phyloP scores from a whole-genome alignment of 805 yeast species.

The Monosporozyma aquatica region DNA sequence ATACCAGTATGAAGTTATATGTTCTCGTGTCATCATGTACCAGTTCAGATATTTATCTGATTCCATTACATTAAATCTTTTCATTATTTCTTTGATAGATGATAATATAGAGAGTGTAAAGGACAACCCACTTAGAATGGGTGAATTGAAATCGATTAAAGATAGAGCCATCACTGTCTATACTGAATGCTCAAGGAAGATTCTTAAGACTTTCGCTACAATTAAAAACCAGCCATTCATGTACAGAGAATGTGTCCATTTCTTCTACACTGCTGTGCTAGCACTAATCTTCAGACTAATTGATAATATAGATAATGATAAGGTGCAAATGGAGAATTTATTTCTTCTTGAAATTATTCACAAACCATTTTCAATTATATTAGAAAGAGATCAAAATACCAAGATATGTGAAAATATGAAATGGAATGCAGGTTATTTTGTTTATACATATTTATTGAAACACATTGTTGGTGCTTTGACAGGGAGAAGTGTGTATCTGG shows the following conservation, averaged over 20 bases:
- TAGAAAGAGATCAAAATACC: constrained; percentile 6
- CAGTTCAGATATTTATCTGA: constrained; percentile 10
- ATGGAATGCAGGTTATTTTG: constrained; percentile 20
- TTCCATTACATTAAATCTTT: constrained; percentile 7
- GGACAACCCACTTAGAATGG: neutral
- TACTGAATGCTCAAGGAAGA: constrained; percentile 9
- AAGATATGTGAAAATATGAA: constrained; percentile 17
- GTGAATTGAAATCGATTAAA: neutral
- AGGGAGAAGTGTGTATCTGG: constrained; percentile 2
- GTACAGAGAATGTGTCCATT: constrained; percentile 10
- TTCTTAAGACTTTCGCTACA: constrained; percentile 14
- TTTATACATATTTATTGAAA: constrained; percentile 16
- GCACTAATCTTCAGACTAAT: constrained; percentile 8
- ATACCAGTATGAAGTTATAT: constrained; percentile 6
- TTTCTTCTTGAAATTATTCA: constrained; percentile 7
- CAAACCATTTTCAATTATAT: constrained; percentile 5
- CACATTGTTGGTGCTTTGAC: constrained; percentile 10
- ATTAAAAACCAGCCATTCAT: constrained; percentile 16
- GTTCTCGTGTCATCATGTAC: constrained; percentile 7
- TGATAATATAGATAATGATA: constrained; percentile 6
- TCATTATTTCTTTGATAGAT: constrained; percentile 9
- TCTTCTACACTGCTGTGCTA: constrained; percentile 11
- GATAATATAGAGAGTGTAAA: constrained; percentile 11
- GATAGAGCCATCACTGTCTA: constrained; percentile 5
- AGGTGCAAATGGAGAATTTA: constrained; percentile 4